Base-by-base conservation (phyloP, 1,139 yeast species). In the Hansenula sp. region DNA sequence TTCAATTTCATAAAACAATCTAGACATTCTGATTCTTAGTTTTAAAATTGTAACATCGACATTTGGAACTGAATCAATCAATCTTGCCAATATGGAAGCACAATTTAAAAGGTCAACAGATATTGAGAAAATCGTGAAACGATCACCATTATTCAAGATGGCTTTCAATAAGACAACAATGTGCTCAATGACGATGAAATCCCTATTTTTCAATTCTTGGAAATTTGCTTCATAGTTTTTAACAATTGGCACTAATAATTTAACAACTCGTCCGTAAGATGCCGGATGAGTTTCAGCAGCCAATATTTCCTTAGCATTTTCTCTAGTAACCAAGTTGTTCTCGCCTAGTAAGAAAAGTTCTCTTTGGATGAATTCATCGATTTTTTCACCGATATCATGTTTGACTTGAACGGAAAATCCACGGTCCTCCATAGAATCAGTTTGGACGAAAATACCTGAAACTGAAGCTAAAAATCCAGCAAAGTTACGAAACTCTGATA, bases 391-490 rank as follows among this genome's bases (percentile, higher is more conserved):
- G 7, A 78, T 68, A 19, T 63, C 61, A 1, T 50, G 48, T 36
- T 58, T 58, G 35, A 69, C 59, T 32, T 61, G 66, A 3, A 53
- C 50, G 13, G 65, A 66, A 32, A 45, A 48, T n/a, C 46, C 57
- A 38, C 64, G 66, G 33, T 60, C 54, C 7, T 49, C 51, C 3
- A 62, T 49, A 42, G 69, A 66, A 15, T 61, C 62, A 18, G 66
- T 64, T 3, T 59, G 52, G 33, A 76, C 60, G 46, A 81, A 74
- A 36, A 80, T 68, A 19, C 87, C 87, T 10, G 83, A 70, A 0
- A 79, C 68, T 3, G 83, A 72, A 0, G 83, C 83, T 39, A 81
- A 60, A 47, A 80, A 77, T 2, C 87, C 86, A 1, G 85, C 78
- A 52, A 70, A 77, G 55, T 79, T 83, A 49, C 84, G 70, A 55